Evolutionary conservation across 441 rosid species (phyloP), one percentile per base, ranked within the genome.

Genomic region (Omphalea diandra): DNA sequence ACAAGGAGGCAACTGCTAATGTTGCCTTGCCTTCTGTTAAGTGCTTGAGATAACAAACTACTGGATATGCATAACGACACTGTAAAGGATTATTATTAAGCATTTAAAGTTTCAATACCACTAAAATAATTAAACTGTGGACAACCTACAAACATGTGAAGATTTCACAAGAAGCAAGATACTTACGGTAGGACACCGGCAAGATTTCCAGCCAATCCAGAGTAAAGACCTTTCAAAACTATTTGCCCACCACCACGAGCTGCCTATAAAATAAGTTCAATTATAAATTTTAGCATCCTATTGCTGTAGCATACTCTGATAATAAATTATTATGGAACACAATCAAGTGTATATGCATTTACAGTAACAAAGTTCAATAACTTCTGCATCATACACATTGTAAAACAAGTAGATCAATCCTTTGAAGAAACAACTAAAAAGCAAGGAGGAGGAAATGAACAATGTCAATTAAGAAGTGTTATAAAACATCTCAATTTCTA

Each of bases 181-280:
- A 78, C 87, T 81, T 73, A 85, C 89, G 89, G 87, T 58, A 83
- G 75, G 33, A 73, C 89, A 43, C 89, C 87, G 68, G 75, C 85
- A 74, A 85, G 79, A 73, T 85, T 85, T 71, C 85, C 87, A 68
- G 75, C 85, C 73, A 85, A 69, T 68, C 89, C 89, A 68, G 89
- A 74, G 63, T 85, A 85, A 32, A 85, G 80, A 73, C 87, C 87
- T 72, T 75, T 85, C 70, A 72, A 71, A 31, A 65, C 29, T 31
- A 85, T 80, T 73, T 81, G 68, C 14, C 85, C 84, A 68, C 87
- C 82, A 20, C 79, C 85, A 38, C 26, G 84, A 74, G 79, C 89
- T 50, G 81, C 87, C 84, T 83, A 63, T 40, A 80, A 18, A 56
- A 65, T 32, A 27, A 27, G 43, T 55, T 43, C 17, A 59, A 40